Percentiles rank a stretch among this genome's conserved stretches.
These are phyloP conservation scores for sweet orange (Citrus sinensis) DNA, from an alignment of 345 rosid species.

Conservation along the genomic window DVS_A1.0 CM039164.1:21611001-21611500, in stretches of 20 bases:
- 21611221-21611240: no score
- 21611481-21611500: constrained; percentile 21
- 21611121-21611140: background rate
- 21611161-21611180: no score
- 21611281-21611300: constrained; percentile 71
- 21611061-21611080: background rate
- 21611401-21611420: constrained; percentile 61
- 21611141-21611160: background rate
- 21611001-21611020: background rate
- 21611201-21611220: background rate
- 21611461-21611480: no score
- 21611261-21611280: constrained; percentile 46
- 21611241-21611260: constrained; percentile 22
- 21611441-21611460: background rate
- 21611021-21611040: background rate
- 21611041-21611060: background rate
- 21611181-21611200: background rate
- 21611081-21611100: background rate
- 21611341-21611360: constrained; percentile 63
- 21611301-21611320: constrained; percentile 62
- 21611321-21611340: constrained; percentile 62
- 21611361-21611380: constrained; percentile 35
- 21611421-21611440: constrained; percentile 48
- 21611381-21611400: constrained; percentile 61
- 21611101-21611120: background rate